These are phyloP conservation scores for Atkinsonella hypoxylon DNA, from an alignment of 2,329 filamentous ascomycete species.

Conservation along the genomic window DNA sequence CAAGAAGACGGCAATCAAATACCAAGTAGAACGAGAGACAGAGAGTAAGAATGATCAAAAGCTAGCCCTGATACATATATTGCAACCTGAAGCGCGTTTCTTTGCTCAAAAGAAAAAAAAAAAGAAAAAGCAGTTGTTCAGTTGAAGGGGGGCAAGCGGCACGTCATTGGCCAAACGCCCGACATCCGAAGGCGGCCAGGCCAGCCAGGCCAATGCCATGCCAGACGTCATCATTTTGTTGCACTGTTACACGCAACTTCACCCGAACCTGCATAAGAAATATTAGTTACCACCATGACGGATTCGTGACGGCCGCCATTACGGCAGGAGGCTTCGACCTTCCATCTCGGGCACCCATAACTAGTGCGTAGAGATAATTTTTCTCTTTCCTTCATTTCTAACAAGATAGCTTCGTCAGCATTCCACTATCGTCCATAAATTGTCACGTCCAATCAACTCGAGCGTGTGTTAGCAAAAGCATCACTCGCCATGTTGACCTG, in stretches of 20 bases:
- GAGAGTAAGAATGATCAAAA: too few species aligned
- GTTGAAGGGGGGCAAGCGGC: neutral
- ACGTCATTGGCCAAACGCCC: neutral
- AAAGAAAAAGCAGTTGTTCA: too few species aligned
- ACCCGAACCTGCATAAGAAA: neutral
- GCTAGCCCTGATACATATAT: too few species aligned
- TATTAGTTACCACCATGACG: constrained; percentile 1
- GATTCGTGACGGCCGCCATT: neutral
- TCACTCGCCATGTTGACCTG: constrained; percentile 44
- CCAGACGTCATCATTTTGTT: constrained; percentile 2
- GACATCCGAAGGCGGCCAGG: too few species aligned
- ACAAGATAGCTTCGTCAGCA: neutral
- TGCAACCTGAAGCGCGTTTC: too few species aligned
- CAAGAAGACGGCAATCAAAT: too few species aligned
- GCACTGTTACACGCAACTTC: neutral
- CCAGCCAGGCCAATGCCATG: neutral
- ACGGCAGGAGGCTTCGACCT: too few species aligned
- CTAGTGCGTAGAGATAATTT: too few species aligned
- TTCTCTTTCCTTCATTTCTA: neutral
- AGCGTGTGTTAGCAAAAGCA: neutral
- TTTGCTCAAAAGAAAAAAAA: too few species aligned
- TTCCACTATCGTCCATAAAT: neutral
- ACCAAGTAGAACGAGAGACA: too few species aligned
- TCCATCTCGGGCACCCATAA: too few species aligned
- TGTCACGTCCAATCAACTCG: neutral